Evolutionary conservation across 106 monocot species (phyloP), one percentile per base, ranked within the genome.

Genomic region (Dendrobium catenatum): DNA sequence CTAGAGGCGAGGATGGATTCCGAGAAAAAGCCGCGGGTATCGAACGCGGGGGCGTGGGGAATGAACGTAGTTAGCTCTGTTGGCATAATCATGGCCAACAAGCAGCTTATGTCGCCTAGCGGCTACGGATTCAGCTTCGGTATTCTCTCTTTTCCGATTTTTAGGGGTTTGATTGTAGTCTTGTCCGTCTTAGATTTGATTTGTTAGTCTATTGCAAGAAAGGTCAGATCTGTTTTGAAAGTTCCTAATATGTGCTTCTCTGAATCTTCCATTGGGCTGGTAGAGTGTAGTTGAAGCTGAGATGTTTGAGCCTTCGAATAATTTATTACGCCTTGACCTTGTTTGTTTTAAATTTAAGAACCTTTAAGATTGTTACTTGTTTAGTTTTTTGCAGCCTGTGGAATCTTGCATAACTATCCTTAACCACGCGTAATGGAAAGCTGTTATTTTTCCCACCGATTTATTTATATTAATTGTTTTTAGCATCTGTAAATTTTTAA

Each of bases 61-160:
- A 92, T 95, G 92, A 95, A 95, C 79, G 87, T 95, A 13, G 86
- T 90, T 42, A 95, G 94, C 85, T 95, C 94, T 29, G 94, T 95
- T 42, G 88, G 90, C 18, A 87, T 95, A 81, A 95, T 95, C 85
- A 90, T 95, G 94, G 90, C 81, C 72, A 95, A 95, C 80, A 95
- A 95, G 86, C 80, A 90, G 84, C 92, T 95, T 81, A 95, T 95
- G 94, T 95, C 94, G 22, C 72, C 91, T 78, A 29, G 20, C 54
- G 94, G 94, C 48, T 95, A 95, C 84, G 92, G 84, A 9, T 95
- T 95, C 85, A 74, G 84, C 80, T 95, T 92, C 84, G 94, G 94
- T 95, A 87, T n/a, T 19, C 42, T 74, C n/a, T 74, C 43, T 42
- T 74, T 43, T 74, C 9, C 20, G 20, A 74, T 74, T 4, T 42